These are phyloP conservation scores for Cytospora leucostoma DNA, from an alignment of 2,329 filamentous ascomycete genomes.

Conservation along the genomic window DNA sequence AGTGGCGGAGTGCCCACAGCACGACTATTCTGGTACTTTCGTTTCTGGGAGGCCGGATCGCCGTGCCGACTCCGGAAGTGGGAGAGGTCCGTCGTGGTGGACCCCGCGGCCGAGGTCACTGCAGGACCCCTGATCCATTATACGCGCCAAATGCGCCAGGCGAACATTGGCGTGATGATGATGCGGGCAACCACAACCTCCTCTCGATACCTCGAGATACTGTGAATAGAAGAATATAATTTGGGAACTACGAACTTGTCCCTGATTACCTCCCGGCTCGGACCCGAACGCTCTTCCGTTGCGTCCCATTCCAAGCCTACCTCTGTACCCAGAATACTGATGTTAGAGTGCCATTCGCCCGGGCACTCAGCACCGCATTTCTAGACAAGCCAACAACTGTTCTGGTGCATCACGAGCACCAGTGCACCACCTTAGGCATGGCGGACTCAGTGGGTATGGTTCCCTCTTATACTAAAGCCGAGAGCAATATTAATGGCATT, in stretches of 20 bases:
- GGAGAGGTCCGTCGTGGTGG: background rate
- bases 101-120: constrained; percentile 17
- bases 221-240: background rate
- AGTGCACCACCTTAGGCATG: constrained; percentile 38
- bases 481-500: constrained; percentile 7
- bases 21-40: too few species aligned
- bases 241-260: background rate
- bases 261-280: background rate
- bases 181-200: constrained; percentile 4
- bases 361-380: constrained; percentile 7
- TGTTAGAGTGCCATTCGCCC: constrained; percentile 7
- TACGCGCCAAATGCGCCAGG: constrained; percentile 16
- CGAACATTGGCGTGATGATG: constrained; percentile 16
- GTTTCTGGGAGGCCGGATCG: background rate
- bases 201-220: constrained; percentile 9
- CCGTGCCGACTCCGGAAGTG: background rate
- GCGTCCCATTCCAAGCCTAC: background rate
- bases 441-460: constrained; percentile 56
- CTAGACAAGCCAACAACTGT: constrained; percentile 12
- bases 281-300: background rate
- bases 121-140: constrained; percentile 16
- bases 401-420: constrained; percentile 22
- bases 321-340: constrained; percentile 9
- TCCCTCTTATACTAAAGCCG: background rate
- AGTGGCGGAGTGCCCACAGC: too few species aligned